Conservation (phyloP, 257 asterid species). For the Fraxinus cuspidata region DNA sequence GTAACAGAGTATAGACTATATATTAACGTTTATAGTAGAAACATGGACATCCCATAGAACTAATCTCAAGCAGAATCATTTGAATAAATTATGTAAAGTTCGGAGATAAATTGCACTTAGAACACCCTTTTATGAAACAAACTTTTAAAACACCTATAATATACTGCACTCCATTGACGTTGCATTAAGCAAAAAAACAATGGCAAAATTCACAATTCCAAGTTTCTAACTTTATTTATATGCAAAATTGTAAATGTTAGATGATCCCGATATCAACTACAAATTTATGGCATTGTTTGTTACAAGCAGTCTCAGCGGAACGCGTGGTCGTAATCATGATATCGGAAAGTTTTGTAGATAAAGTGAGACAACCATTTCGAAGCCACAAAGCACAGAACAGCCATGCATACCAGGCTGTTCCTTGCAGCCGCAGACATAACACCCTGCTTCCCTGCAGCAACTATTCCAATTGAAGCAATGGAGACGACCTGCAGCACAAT, state of each 20-base stretch:
- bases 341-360: constrained; percentile 71
- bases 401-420: constrained; percentile 46
- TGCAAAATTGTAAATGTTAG: neutral
- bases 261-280: constrained; percentile 3
- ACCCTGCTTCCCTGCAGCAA: constrained; percentile 69
- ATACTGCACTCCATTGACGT: neutral
- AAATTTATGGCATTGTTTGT: neutral
- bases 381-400: constrained; percentile 68
- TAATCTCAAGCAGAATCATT: no score
- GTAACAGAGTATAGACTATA: no score
- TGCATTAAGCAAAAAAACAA: constrained; percentile 11
- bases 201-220: neutral
- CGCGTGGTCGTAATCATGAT: constrained; percentile 92
- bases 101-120: neutral
- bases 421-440: constrained; percentile 44
- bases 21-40: no score
- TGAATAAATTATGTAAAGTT: no score
- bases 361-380: constrained; percentile 83
- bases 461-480: constrained; percentile 52
- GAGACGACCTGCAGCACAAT: constrained; percentile 57
- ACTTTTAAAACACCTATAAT: neutral
- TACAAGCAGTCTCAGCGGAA: constrained; percentile 40
- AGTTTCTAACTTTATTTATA: neutral
- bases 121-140: neutral
- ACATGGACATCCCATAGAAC: no score